Conservation (phyloP, 169 alveolate species). For the Plasmodium vivax region DNA sequence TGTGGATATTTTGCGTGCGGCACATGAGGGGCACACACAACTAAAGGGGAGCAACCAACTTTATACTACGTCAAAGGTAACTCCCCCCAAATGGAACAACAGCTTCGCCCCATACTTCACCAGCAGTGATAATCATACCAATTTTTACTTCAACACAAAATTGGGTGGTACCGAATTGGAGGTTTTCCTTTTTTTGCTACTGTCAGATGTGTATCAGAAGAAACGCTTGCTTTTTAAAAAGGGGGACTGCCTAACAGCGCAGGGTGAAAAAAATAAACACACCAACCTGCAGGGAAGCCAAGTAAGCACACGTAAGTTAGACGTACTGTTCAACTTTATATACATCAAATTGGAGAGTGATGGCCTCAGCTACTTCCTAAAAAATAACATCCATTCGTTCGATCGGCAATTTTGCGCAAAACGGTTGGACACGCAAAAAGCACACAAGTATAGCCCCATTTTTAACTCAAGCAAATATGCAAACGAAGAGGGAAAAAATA, state of each 20-base stretch:
- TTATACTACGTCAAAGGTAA: neutral
- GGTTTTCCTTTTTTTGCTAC: conserved; percentile 7
- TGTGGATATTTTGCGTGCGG: neutral
- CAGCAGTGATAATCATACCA: neutral
- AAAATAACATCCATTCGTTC: neutral
- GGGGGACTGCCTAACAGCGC: neutral
- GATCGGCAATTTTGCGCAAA: neutral
- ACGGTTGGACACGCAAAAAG: neutral
- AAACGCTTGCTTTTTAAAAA: neutral
- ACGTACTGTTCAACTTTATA: neutral
- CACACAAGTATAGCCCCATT: neutral
- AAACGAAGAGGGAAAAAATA: neutral
- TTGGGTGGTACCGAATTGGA: conserved; percentile 3
- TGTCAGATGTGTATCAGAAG: conserved; percentile 18
- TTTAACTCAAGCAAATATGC: neutral
- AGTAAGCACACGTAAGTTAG: neutral
- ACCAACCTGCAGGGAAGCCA: neutral
- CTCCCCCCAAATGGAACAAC: neutral
- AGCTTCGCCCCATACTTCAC: neutral
- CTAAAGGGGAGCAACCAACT: neutral
- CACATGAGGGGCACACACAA: neutral
- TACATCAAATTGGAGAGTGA: conserved; percentile 7
- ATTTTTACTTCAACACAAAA: neutral
- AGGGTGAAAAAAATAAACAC: neutral
- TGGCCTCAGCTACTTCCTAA: conserved; percentile 21